Evolutionary conservation across 257 asterid genomes (phyloP).

Genomic region (Solanum pinnatisectum): DNA sequence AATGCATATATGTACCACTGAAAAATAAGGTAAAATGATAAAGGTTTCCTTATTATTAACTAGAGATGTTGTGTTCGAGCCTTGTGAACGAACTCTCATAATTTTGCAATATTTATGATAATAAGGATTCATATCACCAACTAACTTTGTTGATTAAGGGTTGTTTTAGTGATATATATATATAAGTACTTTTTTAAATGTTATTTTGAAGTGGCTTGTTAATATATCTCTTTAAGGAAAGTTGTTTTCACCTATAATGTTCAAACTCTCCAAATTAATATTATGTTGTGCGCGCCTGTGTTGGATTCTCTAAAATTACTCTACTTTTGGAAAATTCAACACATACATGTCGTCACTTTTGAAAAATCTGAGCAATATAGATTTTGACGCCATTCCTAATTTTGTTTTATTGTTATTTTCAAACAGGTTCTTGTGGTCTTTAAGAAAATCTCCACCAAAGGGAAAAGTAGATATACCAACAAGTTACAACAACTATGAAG

Average conservation of each 20-base stretch:
- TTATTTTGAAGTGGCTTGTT: not conserved
- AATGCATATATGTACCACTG: not conserved
- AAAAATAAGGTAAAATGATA: not conserved
- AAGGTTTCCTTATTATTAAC: not conserved
- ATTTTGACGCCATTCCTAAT: not conserved
- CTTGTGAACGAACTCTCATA: not conserved
- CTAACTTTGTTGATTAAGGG: not conserved
- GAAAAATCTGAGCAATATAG: not conserved
- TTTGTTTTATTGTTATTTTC: not conserved
- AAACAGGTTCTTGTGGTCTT: slow-evolving; percentile 13
- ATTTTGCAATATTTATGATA: not conserved
- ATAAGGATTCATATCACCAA: not conserved
- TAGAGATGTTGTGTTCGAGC: no score
- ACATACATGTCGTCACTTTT: rapidly evolving
- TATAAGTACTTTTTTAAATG: not conserved
- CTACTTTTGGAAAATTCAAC: not conserved
- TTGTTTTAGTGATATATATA: not conserved
- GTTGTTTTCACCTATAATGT: not conserved
- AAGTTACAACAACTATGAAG: not conserved
- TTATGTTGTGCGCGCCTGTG: no score
- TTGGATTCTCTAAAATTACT: not conserved
- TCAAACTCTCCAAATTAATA: no score
- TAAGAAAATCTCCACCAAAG: slow-evolving; percentile 4
- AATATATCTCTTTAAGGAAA: not conserved
- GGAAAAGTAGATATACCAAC: not conserved